Conservation (phyloP, 73 alveolate genomes). For the Tetrahymena malaccensis region DNA sequence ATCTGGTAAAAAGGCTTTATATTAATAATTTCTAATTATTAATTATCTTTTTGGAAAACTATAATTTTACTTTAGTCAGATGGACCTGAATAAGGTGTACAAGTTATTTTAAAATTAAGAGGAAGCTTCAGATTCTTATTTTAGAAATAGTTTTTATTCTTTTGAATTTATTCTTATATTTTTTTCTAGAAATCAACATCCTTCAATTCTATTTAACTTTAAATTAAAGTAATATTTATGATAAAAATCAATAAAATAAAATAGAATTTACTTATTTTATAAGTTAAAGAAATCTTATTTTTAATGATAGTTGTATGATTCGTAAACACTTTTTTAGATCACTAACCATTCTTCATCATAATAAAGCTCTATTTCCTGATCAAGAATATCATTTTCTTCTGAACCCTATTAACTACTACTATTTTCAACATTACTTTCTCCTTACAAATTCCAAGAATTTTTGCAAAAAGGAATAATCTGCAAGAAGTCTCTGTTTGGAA, state of each 20-base stretch:
- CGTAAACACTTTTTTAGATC: constrained; percentile 20
- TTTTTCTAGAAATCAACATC: background rate
- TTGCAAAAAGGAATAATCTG: constrained; percentile 12
- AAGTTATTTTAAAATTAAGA: constrained; percentile 5
- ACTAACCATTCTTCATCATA: constrained; percentile 62
- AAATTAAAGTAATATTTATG: background rate
- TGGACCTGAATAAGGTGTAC: background rate
- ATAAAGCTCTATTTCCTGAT: background rate
- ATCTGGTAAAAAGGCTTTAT: background rate
- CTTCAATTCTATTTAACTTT: background rate
- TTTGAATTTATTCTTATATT: background rate
- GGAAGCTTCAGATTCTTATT: background rate
- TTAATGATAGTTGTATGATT: background rate
- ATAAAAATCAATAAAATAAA: background rate
- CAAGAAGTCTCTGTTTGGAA: constrained; percentile 51
- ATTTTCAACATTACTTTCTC: background rate
- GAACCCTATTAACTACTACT: background rate
- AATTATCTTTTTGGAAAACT: background rate
- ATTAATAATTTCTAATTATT: background rate
- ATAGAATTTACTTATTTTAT: background rate
- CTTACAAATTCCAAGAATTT: background rate
- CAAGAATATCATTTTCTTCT: background rate
- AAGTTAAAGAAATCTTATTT: constrained; percentile 21
- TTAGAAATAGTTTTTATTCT: background rate
- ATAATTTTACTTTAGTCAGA: constrained; percentile 1